phyloP scores from a whole-genome alignment of 2,329 filamentous ascomycete genomes.

The Lecanicillium sp. region DNA sequence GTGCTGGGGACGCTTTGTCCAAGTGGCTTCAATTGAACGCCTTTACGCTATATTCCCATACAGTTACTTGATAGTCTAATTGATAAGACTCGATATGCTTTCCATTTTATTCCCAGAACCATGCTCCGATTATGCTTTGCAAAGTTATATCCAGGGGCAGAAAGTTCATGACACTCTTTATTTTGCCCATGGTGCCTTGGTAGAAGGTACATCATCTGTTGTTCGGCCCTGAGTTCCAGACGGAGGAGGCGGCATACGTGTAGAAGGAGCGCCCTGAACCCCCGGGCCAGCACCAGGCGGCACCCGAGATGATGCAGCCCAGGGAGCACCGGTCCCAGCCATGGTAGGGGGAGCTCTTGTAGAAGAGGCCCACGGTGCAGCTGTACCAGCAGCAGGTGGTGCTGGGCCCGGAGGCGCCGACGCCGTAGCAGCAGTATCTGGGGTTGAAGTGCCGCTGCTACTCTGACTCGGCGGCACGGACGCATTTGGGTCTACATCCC shows the following conservation, averaged over 20 bases:
- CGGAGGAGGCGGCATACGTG: conserved; percentile 2
- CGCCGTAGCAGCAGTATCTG: not conserved
- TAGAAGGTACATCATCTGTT: conserved; percentile 12
- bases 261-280: not conserved
- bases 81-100: not conserved
- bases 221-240: not conserved
- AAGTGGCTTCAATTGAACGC: no score
- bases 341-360: conserved; percentile 17
- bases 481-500: conserved; percentile 60
- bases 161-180: no score
- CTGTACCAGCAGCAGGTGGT: conserved; percentile 24
- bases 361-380: conserved; percentile 36
- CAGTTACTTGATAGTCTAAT: not conserved
- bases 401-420: conserved; percentile 8
- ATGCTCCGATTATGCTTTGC: no score
- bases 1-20: no score
- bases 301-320: conserved; percentile 30
- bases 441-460: conserved; percentile 11
- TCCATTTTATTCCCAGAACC: no score
- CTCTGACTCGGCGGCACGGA: conserved; percentile 36
- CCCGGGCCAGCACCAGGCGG: conserved; percentile 18
- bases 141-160: no score
- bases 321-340: conserved; percentile 17
- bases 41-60: not conserved
- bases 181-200: conserved; percentile 40